Base-by-base conservation (phyloP, 2,329 filamentous ascomycete genomes). In the Waltergamsia citrina region DNA sequence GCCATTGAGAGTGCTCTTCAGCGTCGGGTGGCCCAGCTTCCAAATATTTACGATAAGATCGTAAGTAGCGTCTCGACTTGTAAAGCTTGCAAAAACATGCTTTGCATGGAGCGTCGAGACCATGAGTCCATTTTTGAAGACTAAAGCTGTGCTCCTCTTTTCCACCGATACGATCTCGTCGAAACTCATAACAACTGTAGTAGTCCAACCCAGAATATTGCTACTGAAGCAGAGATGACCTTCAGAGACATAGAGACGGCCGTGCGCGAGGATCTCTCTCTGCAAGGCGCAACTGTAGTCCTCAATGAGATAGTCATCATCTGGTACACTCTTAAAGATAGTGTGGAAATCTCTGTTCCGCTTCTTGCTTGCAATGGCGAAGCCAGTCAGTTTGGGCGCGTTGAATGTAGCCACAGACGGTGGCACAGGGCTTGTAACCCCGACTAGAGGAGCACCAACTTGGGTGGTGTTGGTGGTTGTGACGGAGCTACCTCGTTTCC, bases 181-280 rank as follows among this genome's bases (percentile, higher is more conserved):
- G 53, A 98, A 98, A 56, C 87, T 93, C 65, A 98, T 94, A 34
- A 98, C 90, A 27, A 98, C 67, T 2, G 92, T 98, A 0, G 92
- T 98, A 16, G 93, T 84, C 92, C 92, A 98, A 35, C 92, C 92
- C 30, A 98, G 74, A 44, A 98, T 98, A 53, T 98, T 98, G 65
- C 92, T 96, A 50, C 88, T 95, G 60, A 98, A 98, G 64, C 92
- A 98, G 30, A 98, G 77, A 53, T 98, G 90, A 9, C 90, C 88
- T 60, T 98, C 92, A 0, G 92, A 96, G 27, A 98, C 85, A 51
- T 98, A 98, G 11, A 98, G 71, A 26, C 92, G 76, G 6, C 92
- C 92, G 45, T 95, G 92, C 6, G 94, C 78, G 23, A 98, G 73
- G 40, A 98, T 98, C 52, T 98, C 93, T 44, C 88, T 78, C 57